Base-by-base conservation (phyloP, 2,329 filamentous ascomycete species). In the Aspergillus ochraceus region DNA sequence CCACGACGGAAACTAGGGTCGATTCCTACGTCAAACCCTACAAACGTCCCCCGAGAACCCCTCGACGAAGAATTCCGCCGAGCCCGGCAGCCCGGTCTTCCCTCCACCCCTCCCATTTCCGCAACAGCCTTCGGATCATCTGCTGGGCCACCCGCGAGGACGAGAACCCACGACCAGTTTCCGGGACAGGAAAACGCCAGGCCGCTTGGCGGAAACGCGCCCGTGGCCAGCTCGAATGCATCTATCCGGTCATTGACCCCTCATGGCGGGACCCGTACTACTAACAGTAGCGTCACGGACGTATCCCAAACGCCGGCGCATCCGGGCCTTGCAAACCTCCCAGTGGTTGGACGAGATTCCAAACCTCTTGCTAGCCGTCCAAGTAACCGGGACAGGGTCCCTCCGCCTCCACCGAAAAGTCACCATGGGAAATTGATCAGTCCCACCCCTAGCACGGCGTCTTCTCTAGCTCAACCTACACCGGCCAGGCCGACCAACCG, bases 351-450 rank as follows among this genome's bases (percentile, higher is more conserved):
- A 46, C 79, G 80, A 45, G 77, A 84, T 55, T 77, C 71, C 45
- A 77, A 68, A 60, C 71, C 64, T 12, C 55, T 65, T 32, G 53
- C 60, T 6, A 74, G 52, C 68, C 80, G 49, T 64, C 71, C 61
- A 51, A 59, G 49, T 20, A 71, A 62, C 61, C 67, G 82, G 64
- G 90, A 88, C 70, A 87, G 86, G 74, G 86, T 85, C 63, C 89
- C 89, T 14, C 90, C 90, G 6, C 72, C 72, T 5, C 89, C 89
- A 6, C 90, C 90, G 11, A 91, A 84, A 70, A 92, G 89, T 54
- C 86, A 90, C 57, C 90, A 93, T 76, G 91, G 91, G 4, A 93
- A 89, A 74, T 82, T 88, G 19, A 89, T 94, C 64, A 86, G 82
- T 64, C 73, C 57, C 58, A 71, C 73, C 64, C 65, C 75, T 30